Percentiles rank a stretch among this genome's conserved stretches.
Evolutionary conservation across 495 filamentous ascomycete species (phyloP).

Genomic region (Ascobolus immersus): DNA sequence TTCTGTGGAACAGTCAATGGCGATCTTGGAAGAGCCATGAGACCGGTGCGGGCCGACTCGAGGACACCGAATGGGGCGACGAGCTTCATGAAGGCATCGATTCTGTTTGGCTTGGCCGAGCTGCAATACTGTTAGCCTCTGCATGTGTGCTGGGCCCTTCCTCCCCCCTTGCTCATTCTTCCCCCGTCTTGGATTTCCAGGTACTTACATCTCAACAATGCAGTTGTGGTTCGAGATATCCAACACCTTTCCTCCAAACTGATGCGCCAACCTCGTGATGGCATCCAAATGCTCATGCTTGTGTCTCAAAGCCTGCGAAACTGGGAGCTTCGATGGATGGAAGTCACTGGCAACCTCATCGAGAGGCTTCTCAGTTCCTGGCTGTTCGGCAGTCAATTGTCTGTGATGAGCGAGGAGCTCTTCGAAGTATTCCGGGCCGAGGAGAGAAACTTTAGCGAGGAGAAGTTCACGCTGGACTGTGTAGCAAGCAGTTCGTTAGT

Average conservation of each 20-base stretch:
- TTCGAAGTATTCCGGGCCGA: constrained; percentile 94
- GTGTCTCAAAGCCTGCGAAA: constrained; percentile 67
- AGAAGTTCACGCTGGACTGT: constrained; percentile 90
- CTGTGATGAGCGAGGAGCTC: constrained; percentile 85
- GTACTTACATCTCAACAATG: constrained; percentile 86
- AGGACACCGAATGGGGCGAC: constrained; percentile 89
- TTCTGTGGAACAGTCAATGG: constrained; percentile 43
- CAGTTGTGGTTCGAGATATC: constrained; percentile 97
- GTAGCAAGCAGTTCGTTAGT: too few relatives aligned
- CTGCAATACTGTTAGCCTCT: too few relatives aligned
- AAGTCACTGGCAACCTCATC: constrained; percentile 27
- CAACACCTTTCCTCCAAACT: constrained; percentile 89
- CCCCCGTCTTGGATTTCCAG: too few relatives aligned
- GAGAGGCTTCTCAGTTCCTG: constrained; percentile 9
- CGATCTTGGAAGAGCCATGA: constrained; percentile 89
- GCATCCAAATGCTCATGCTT: constrained; percentile 92
- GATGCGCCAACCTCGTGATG: constrained; percentile 85
- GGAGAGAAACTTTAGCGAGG: constrained; percentile 84
- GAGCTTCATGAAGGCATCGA: constrained; percentile 93
- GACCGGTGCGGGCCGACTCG: constrained; percentile 67
- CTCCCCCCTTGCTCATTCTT: too few relatives aligned
- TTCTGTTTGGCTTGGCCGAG: constrained; percentile 74
- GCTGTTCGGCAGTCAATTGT: constrained; percentile 32
- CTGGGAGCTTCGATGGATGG: constrained; percentile 63
- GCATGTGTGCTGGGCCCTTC: too few relatives aligned